These are phyloP conservation scores for Sequoiadendron giganteum DNA, from an alignment of 75 land plant species.

Conservation along the genomic window DNA sequence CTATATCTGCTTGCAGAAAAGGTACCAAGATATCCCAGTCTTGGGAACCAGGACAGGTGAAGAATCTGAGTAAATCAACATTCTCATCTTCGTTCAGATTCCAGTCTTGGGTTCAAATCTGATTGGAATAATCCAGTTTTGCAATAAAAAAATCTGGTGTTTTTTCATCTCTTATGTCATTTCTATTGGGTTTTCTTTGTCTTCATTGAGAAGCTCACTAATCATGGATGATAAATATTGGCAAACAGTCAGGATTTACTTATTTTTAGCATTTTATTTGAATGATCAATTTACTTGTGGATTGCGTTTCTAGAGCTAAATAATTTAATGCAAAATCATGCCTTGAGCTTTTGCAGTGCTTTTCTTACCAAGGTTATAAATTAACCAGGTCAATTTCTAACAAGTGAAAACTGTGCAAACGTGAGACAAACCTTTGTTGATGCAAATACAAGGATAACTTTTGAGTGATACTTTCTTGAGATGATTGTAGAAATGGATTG, in stretches of 20 bases:
- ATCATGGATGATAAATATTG: neutral
- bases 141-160: neutral
- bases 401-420: neutral
- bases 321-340: neutral
- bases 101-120: neutral
- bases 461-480: too few relatives aligned
- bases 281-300: neutral
- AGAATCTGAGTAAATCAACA: neutral
- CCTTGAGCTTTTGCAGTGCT: neutral
- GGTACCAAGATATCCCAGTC: slow-evolving; percentile 1
- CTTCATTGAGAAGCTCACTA: neutral
- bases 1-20: slow-evolving; percentile 4
- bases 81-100: neutral
- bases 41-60: slow-evolving; percentile 1
- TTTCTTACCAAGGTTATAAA: neutral
- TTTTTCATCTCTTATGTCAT: neutral
- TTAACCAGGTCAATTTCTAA: neutral
- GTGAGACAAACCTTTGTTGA: neutral
- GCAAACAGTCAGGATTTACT: neutral
- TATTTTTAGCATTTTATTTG: neutral
- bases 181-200: neutral
- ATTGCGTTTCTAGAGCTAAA: neutral
- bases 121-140: neutral
- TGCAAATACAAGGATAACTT: neutral
- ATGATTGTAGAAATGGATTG: neutral